Evolutionary conservation across 78 protist genomes (phyloP).

Genomic region (Dictyostelium firmibasis): DNA sequence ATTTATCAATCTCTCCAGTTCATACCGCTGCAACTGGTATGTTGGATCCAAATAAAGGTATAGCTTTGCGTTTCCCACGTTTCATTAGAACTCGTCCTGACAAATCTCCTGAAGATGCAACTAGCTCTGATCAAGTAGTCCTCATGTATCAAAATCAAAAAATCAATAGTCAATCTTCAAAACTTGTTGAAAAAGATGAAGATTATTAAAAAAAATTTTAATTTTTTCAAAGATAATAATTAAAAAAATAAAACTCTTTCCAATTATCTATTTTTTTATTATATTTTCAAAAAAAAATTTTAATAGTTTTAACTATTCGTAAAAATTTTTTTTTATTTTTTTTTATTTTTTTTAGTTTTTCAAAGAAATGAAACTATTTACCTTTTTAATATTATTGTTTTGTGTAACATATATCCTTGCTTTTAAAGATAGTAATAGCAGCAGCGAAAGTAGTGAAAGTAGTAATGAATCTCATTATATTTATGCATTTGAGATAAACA

Average conservation of each 20-base stretch:
- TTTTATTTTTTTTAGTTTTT: no score
- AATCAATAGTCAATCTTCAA: constrained; percentile 1
- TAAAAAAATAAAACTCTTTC: neutral
- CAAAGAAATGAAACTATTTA: neutral
- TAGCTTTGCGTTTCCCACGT: constrained; percentile 99
- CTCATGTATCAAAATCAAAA: constrained; percentile 75
- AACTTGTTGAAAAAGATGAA: constrained; percentile 3
- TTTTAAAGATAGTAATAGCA: neutral
- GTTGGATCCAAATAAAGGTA: constrained; percentile 93
- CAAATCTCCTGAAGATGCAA: constrained; percentile 96
- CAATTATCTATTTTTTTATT: no score
- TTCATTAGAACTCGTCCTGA: constrained; percentile 97
- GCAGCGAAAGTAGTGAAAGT: neutral
- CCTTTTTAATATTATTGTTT: neutral
- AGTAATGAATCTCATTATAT: neutral
- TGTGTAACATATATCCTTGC: neutral
- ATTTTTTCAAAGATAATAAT: no score
- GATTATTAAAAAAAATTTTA: constrained; percentile 21
- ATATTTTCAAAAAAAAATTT: no score
- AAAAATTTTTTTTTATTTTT: no score
- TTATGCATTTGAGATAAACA: neutral
- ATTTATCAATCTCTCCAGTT: constrained; percentile 92
- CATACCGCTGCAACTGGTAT: constrained; percentile 94
- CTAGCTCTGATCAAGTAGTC: constrained; percentile 89
- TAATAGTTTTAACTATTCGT: no score